Conservation (phyloP, 106 monocot genomes). For the Platanthera guangdongensis region DNA sequence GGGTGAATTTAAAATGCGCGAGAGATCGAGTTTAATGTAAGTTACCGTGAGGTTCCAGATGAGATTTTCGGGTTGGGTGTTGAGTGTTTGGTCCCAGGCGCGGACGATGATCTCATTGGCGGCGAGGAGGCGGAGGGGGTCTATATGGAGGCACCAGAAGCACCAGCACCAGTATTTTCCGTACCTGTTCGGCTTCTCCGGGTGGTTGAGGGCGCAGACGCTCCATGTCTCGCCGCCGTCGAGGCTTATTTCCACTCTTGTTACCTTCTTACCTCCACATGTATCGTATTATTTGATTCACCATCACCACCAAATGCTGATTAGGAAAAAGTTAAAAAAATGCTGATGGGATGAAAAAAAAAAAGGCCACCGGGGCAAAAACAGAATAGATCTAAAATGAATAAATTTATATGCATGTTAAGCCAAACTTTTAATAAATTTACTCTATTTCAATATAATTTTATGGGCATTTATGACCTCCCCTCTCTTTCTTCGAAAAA, state of each 20-base stretch:
- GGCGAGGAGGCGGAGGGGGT: conserved; percentile 51
- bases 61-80: conserved; percentile 94
- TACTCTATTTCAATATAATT: no score
- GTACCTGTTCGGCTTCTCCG: conserved; percentile 79
- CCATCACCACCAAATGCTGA: no score
- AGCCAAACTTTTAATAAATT: no score
- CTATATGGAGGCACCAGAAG: conserved; percentile 82
- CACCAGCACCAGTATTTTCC: conserved; percentile 99
- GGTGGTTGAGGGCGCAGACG: conserved; percentile 53
- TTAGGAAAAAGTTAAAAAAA: no score
- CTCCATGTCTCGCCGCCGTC: conserved; percentile 87
- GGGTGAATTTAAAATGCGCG: background rate
- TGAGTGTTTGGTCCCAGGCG: conserved; percentile 84
- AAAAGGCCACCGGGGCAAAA: no score
- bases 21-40: background rate
- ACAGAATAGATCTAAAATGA: background rate
- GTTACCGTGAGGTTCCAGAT: conserved; percentile 92
- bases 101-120: conserved; percentile 83
- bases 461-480: no score
- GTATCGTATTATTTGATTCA: background rate
- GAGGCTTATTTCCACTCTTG: conserved; percentile 89
- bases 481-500: no score
- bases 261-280: conserved; percentile 94
- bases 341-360: no score
- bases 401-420: no score